These are phyloP conservation scores for Hortiboletus campestris DNA, from an alignment of 768 basidiomycete species.

Conservation along the genomic window DNA sequence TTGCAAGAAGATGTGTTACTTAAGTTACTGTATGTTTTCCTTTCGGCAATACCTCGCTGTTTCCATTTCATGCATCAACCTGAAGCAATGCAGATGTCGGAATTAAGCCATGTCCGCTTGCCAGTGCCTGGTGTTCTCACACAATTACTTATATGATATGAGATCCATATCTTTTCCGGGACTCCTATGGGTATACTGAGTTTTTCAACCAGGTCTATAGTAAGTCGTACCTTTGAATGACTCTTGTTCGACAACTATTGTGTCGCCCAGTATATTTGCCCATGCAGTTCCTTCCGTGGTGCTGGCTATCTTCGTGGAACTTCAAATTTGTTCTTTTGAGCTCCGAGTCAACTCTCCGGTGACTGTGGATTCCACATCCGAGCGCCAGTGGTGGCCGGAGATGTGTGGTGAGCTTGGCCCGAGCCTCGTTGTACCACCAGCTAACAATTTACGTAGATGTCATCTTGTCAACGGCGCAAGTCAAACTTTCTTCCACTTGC, in stretches of 20 bases:
- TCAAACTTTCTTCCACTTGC: background rate
- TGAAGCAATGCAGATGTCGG: background rate
- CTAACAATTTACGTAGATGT: background rate
- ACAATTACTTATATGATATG: background rate
- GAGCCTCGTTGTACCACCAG: background rate
- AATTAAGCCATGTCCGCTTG: background rate
- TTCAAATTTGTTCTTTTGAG: no score
- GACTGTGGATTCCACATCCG: background rate
- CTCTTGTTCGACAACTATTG: constrained; percentile 1
- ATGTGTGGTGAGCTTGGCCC: background rate
- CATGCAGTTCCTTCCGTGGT: no score
- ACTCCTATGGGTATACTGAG: background rate
- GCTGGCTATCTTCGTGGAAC: no score
- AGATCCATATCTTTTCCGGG: no score
- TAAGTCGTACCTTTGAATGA: background rate
- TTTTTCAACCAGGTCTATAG: background rate
- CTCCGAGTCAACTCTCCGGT: no score
- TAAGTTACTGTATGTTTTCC: constrained; percentile 10
- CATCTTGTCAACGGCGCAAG: constrained; percentile 2
- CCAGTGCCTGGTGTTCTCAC: background rate
- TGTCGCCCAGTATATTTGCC: no score
- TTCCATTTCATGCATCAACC: background rate
- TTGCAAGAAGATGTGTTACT: constrained; percentile 1
- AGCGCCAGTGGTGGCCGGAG: background rate
- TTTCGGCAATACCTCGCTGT: constrained; percentile 11